Evolutionary conservation across 2,329 filamentous ascomycete species (phyloP).

Genomic region (Amylocarpus encephaloides): DNA sequence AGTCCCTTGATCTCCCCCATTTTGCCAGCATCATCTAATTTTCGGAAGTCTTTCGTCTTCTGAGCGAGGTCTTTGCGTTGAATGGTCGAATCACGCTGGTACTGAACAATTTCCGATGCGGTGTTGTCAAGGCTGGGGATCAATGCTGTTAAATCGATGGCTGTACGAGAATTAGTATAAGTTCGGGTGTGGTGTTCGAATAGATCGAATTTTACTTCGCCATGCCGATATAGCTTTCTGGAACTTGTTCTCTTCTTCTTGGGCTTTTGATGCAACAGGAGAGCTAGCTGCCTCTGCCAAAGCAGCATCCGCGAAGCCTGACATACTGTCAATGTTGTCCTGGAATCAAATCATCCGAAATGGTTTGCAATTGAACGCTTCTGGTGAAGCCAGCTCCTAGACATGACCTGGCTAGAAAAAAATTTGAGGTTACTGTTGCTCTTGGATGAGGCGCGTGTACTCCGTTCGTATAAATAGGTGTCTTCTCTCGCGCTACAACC

Average conservation of each 20-base stretch:
- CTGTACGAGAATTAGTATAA: constrained; percentile 40
- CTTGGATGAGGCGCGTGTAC: too few relatives aligned
- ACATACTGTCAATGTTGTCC: constrained; percentile 14
- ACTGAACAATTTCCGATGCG: constrained; percentile 88
- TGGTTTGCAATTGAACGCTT: not conserved
- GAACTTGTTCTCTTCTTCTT: constrained; percentile 78
- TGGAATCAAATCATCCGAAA: not conserved
- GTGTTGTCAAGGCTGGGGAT: constrained; percentile 83
- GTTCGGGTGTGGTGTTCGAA: constrained; percentile 2
- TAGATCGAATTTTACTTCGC: constrained; percentile 61
- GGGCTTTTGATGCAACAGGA: constrained; percentile 8
- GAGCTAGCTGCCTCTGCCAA: constrained; percentile 17
- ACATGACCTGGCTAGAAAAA: not conserved
- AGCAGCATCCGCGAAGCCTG: constrained; percentile 25
- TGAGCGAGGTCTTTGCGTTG: constrained; percentile 97
- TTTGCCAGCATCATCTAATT: constrained; percentile 83
- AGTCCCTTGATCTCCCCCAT: constrained; percentile 82
- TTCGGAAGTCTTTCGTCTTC: constrained; percentile 97
- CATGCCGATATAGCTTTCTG: constrained; percentile 93
- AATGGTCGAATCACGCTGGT: constrained; percentile 91
- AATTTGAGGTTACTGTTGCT: too few relatives aligned
- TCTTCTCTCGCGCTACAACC: too few relatives aligned
- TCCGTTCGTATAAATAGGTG: too few relatives aligned
- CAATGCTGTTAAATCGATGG: constrained; percentile 78
- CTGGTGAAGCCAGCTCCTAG: not conserved